A percentile compares a stretch with the other conserved stretches of the same genome.
These are phyloP conservation scores for Auricularia auricula-judae DNA, from an alignment of 768 basidiomycete species.

Conservation along the genomic window DNA sequence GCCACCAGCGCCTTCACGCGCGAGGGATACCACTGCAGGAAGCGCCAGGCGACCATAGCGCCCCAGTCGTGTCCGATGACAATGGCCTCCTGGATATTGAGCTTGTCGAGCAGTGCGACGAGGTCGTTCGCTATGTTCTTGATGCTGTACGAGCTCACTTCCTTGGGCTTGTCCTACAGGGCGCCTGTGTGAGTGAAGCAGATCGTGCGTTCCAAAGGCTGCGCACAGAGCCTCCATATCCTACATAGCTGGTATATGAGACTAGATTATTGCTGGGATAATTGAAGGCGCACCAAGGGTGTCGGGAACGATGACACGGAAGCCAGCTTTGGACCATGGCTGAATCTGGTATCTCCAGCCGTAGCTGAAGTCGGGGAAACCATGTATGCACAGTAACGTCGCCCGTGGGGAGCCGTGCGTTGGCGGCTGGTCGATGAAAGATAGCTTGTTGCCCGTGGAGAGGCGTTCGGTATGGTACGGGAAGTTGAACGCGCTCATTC, in stretches of 20 bases:
- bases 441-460: constrained; percentile 52
- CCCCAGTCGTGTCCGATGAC: constrained; percentile 82
- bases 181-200: neutral
- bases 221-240: neutral
- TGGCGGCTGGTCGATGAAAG: constrained; percentile 64
- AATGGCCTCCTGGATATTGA: constrained; percentile 44
- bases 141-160: constrained; percentile 44
- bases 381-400: constrained; percentile 61
- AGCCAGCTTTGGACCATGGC: constrained; percentile 53
- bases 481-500: neutral
- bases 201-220: no score
- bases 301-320: constrained; percentile 44
- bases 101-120: constrained; percentile 48
- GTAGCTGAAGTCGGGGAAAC: constrained; percentile 72
- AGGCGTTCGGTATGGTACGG: constrained; percentile 32
- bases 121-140: constrained; percentile 53
- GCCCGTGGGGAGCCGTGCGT: constrained; percentile 26
- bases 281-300: constrained; percentile 14
- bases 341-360: constrained; percentile 68
- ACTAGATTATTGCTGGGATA: no score
- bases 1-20: constrained; percentile 46
- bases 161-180: constrained; percentile 39
- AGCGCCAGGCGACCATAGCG: constrained; percentile 46
- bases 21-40: constrained; percentile 64
- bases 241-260: neutral